Percentiles rank a stretch among this genome's conserved stretches.
Conservation (phyloP, 441 rosid genomes). For the Arabidopsis hybrid region DNA sequence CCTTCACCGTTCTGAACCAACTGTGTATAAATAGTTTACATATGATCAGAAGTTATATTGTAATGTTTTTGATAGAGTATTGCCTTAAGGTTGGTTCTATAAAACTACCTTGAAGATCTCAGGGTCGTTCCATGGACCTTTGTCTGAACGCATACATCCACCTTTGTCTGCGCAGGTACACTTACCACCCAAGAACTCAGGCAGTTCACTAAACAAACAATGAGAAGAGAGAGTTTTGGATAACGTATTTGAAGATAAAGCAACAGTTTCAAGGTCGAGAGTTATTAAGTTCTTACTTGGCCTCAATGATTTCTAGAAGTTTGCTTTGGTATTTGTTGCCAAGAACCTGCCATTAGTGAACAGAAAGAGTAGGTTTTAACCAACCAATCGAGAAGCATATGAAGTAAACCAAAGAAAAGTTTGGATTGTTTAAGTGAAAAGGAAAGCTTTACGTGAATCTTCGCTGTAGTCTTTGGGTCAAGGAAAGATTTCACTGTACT, state of each 20-base stretch:
- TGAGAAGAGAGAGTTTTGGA: not conserved
- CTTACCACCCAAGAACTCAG: conserved; percentile 92
- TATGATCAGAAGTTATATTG: not conserved
- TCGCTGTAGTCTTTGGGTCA: conserved; percentile 96
- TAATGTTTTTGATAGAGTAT: not conserved
- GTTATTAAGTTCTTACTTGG: conserved; percentile 57
- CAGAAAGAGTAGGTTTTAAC: not conserved
- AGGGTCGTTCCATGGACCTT: conserved; percentile 93
- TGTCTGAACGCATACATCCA: conserved; percentile 93
- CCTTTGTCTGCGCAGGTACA: conserved; percentile 89
- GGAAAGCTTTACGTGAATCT: conserved; percentile 64
- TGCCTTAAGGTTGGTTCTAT: not conserved
- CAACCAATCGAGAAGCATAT: not conserved
- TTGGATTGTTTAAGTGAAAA: conserved; percentile 1
- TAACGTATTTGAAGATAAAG: conserved; percentile 7
- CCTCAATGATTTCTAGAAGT: conserved; percentile 88
- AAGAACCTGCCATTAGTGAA: conserved; percentile 55
- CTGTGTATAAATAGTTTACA: conserved; percentile 43
- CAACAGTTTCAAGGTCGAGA: conserved; percentile 23
- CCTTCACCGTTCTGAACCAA: conserved; percentile 81
- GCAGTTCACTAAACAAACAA: conserved; percentile 71
- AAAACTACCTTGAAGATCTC: conserved; percentile 72
- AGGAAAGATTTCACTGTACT: conserved; percentile 85
- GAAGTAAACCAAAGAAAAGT: conserved; percentile 9
- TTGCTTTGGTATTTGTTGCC: conserved; percentile 92